A percentile compares a stretch with the other conserved stretches of the same genome.
Conservation (phyloP, 2,329 filamentous ascomycete species). For the Xylaria sp. region DNA sequence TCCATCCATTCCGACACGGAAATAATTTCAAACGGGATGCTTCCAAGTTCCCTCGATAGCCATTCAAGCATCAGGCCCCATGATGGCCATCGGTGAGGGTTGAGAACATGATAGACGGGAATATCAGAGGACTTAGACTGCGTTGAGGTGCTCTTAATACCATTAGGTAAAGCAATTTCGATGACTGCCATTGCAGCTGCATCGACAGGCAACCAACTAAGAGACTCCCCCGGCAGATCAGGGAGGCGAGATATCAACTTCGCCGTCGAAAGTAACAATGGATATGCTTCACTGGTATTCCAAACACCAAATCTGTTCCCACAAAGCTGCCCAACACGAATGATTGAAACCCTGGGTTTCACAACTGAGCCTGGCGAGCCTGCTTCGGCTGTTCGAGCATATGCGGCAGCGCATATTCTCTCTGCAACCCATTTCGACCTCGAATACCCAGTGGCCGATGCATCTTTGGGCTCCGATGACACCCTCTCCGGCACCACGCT, state of each 20-base stretch:
- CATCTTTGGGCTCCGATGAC: conserved; percentile 53
- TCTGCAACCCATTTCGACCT: conserved; percentile 69
- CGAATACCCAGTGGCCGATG: conserved; percentile 63
- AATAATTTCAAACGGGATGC: conserved; percentile 52
- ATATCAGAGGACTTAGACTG: conserved; percentile 40
- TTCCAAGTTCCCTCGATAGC: conserved; percentile 44
- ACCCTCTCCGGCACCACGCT: conserved; percentile 54
- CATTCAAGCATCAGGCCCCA: conserved; percentile 60
- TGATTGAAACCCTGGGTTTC: conserved; percentile 50
- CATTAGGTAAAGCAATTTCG: conserved; percentile 47
- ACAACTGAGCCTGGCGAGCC: conserved; percentile 20
- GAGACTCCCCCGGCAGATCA: conserved; percentile 49
- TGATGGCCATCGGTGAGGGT: conserved; percentile 54
- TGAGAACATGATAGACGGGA: conserved; percentile 61
- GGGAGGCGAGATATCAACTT: conserved; percentile 54
- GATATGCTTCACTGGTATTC: conserved; percentile 61
- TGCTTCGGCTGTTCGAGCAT: conserved; percentile 29
- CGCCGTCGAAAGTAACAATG: conserved; percentile 57
- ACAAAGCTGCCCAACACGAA: conserved; percentile 59
- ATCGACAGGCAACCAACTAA: conserved; percentile 60
- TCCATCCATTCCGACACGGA: conserved; percentile 54
- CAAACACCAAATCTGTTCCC: conserved; percentile 55
- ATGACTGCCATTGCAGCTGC: conserved; percentile 55
- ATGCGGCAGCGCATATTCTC: conserved; percentile 58
- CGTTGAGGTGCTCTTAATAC: conserved; percentile 17